Percentiles rank a stretch among this genome's conserved stretches.
These are phyloP conservation scores for Blastocystis sp. DNA, from an alignment of 352 stramenopile genomes.

Conservation along the genomic window DNA sequence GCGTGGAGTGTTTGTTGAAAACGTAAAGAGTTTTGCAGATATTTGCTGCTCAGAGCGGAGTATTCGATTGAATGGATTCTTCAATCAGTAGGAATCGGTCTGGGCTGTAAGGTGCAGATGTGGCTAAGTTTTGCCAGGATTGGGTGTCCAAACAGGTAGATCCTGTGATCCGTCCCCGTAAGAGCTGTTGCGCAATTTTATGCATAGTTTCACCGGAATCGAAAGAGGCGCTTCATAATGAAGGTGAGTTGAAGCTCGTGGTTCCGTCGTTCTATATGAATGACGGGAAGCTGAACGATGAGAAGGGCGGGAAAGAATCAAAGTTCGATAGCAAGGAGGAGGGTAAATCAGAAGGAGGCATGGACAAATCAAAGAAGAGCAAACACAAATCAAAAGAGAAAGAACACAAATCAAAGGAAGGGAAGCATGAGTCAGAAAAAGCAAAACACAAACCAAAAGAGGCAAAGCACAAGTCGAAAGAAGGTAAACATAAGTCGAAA, in stretches of 20 bases:
- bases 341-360: background rate
- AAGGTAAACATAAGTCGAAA: background rate
- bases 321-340: background rate
- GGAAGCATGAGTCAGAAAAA: background rate
- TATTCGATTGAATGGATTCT: background rate
- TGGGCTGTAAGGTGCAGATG: background rate
- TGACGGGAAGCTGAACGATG: background rate
- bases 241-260: background rate
- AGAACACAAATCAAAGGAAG: background rate
- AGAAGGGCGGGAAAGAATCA: background rate
- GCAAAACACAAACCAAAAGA: background rate
- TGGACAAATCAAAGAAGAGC: background rate
- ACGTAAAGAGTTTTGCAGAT: background rate
- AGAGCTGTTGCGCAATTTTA: background rate
- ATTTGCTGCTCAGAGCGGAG: background rate
- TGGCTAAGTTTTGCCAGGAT: conserved; percentile 4
- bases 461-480: background rate
- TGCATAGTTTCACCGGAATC: conserved; percentile 45
- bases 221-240: background rate
- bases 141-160: background rate
- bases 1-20: background rate
- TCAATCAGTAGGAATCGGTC: background rate
- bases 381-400: background rate
- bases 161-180: background rate
- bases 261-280: conserved; percentile 32